phyloP scores from a whole-genome alignment of 2,329 filamentous ascomycete genomes.

The Colletotrichum horii region DNA sequence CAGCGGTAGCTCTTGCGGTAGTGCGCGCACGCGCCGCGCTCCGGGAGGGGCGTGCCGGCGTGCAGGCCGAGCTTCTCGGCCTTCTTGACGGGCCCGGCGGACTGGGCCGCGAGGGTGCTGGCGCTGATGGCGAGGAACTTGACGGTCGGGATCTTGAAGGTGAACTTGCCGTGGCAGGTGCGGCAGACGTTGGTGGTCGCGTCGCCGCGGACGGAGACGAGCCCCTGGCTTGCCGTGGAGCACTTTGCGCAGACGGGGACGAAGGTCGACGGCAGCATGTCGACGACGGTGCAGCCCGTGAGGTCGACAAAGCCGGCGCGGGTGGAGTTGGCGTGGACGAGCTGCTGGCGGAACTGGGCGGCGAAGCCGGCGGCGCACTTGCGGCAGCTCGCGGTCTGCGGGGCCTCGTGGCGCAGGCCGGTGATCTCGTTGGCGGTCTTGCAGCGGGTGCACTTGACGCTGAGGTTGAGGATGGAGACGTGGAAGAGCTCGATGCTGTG shows the following conservation, averaged over 20 bases:
- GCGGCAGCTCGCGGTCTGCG: constrained; percentile 59
- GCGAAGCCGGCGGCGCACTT: constrained; percentile 62
- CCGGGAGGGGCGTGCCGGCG: constrained; percentile 60
- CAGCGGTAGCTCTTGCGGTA: constrained; percentile 66
- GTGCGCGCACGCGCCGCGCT: constrained; percentile 59
- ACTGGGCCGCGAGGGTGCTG: constrained; percentile 47
- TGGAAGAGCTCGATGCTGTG: constrained; percentile 80
- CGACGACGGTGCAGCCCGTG: constrained; percentile 74
- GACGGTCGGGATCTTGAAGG: constrained; percentile 77
- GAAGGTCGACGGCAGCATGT: constrained; percentile 82
- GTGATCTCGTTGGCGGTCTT: constrained; percentile 75
- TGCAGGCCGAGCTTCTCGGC: constrained; percentile 62
- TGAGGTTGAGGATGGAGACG: constrained; percentile 69
- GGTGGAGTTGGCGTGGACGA: constrained; percentile 76
- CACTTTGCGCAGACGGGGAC: constrained; percentile 79
- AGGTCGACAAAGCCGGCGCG: constrained; percentile 81
- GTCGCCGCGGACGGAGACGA: constrained; percentile 77
- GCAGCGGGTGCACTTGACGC: constrained; percentile 80
- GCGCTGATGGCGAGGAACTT: constrained; percentile 77
- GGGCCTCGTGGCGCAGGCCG: constrained; percentile 62
- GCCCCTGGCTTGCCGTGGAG: constrained; percentile 71
- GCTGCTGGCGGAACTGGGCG: constrained; percentile 66
- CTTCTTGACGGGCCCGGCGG: constrained; percentile 45
- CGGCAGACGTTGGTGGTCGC: constrained; percentile 77
- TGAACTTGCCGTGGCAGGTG: constrained; percentile 81